phyloP scores from a whole-genome alignment of 2,329 filamentous ascomycete genomes.

The Paracamarosporium sp. region DNA sequence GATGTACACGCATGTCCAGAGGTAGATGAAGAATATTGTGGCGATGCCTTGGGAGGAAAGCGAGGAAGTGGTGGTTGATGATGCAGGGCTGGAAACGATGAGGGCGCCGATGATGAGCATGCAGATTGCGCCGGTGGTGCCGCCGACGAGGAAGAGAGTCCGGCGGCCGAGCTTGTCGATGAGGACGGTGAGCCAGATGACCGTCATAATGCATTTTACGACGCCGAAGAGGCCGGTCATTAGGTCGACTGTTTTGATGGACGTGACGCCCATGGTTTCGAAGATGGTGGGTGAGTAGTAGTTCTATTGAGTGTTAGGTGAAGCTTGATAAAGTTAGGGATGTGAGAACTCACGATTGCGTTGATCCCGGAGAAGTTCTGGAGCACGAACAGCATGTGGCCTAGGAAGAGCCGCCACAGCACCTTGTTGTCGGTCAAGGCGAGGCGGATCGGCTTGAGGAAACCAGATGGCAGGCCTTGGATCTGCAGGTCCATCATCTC shows the following conservation, averaged over 20 bases:
- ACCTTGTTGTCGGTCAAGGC: constrained; percentile 56
- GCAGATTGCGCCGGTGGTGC: constrained; percentile 64
- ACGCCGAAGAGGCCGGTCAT: constrained; percentile 80
- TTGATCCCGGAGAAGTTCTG: constrained; percentile 82
- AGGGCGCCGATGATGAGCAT: constrained; percentile 71
- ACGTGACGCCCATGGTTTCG: constrained; percentile 67
- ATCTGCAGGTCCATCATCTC: constrained; percentile 73
- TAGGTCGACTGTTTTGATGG: constrained; percentile 66
- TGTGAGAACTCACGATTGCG: constrained; percentile 51
- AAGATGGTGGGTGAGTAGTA: constrained; percentile 80
- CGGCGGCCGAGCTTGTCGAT: constrained; percentile 70
- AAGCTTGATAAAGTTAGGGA: background rate
- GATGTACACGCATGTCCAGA: constrained; percentile 77
- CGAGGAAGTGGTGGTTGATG: constrained; percentile 14
- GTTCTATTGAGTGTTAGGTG: constrained; percentile 47
- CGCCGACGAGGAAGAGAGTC: constrained; percentile 70
- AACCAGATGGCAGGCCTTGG: constrained; percentile 69
- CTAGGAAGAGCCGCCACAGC: constrained; percentile 75
- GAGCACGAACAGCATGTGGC: constrained; percentile 78
- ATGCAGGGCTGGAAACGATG: constrained; percentile 51
- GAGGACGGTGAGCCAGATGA: constrained; percentile 73
- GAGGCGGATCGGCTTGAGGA: constrained; percentile 64
- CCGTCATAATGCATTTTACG: constrained; percentile 66
- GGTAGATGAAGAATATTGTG: constrained; percentile 74
- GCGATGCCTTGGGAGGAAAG: constrained; percentile 61